Evolutionary conservation across 305 asterid species (phyloP), one percentile per base, ranked within the genome.

Genomic region (Withania somnifera): DNA sequence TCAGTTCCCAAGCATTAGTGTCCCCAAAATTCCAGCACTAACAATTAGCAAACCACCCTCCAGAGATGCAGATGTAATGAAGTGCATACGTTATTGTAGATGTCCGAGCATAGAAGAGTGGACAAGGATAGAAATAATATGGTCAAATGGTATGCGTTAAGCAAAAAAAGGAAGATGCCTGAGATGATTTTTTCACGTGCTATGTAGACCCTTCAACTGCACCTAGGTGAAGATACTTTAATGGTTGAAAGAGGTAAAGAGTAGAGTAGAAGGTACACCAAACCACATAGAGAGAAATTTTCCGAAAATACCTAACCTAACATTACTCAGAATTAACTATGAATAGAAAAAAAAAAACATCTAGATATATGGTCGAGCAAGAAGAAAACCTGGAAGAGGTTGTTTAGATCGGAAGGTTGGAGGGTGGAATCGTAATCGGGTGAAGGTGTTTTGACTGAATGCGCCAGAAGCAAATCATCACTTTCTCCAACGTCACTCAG

Each of bases 371-470:
- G 61, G 68, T 34, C 14, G 11, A 11, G 75, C n/a, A n/a, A n/a
- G n/a, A n/a, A n/a, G n/a, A n/a, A n/a, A 32, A 93, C 98, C 97
- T 90, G 91, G 82, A 91, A 94, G 77, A 90, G 85, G 73, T 88
- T 85, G 61, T 91, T 89, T 50, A 92, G 91, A 83, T 91, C 84
- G 36, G 90, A 84, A 1, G 95, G 86, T 42, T 91, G 90, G 20
- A 84, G 84, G 58, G 56, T 82, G 22, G 89, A 80, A 63, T 84
- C 61, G 81, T 85, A 91, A 8, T 82, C 82, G 22, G 82, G 82
- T 81, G 71, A 51, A 15, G 80, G 54, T 32, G 85, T 79, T 54
- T 84, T 85, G 76, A 85, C 58, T 2, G 81, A 89, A 69, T 83
- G 89, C n/a, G n/a, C n/a, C n/a, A n/a, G n/a, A n/a, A n/a, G n/a